phyloP scores from a whole-genome alignment of 2,329 filamentous ascomycete genomes.

The Ophiobolus disseminans region DNA sequence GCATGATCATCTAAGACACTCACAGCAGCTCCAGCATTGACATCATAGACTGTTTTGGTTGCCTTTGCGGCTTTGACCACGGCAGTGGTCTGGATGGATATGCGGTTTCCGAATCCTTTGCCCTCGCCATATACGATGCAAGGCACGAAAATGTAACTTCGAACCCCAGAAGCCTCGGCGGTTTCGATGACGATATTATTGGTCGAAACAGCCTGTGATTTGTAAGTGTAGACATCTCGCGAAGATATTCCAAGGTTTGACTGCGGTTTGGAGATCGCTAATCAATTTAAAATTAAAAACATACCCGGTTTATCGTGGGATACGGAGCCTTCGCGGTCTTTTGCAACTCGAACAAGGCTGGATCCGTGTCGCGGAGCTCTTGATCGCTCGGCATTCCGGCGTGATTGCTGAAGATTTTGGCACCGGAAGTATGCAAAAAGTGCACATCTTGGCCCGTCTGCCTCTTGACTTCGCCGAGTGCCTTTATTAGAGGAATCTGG shows the following conservation, averaged over 20 bases:
- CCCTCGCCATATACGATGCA: slow-evolving; percentile 62
- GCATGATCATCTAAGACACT: slow-evolving; percentile 11
- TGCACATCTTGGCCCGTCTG: slow-evolving; percentile 54
- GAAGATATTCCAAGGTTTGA: too few relatives aligned
- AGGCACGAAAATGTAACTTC: slow-evolving; percentile 61
- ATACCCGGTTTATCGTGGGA: slow-evolving; percentile 1
- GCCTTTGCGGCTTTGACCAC: slow-evolving; percentile 57
- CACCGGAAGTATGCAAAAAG: slow-evolving; percentile 61
- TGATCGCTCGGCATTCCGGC: slow-evolving; percentile 53
- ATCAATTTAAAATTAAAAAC: too few relatives aligned
- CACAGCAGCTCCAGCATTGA: slow-evolving; percentile 36
- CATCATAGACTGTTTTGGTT: slow-evolving; percentile 50
- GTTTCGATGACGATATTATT: slow-evolving; percentile 56
- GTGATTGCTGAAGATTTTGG: slow-evolving; percentile 61
- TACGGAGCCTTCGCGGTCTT: slow-evolving; percentile 33
- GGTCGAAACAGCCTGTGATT: slow-evolving; percentile 50
- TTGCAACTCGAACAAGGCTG: slow-evolving; percentile 53
- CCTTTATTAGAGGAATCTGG: slow-evolving; percentile 54
- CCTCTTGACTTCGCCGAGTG: slow-evolving; percentile 54
- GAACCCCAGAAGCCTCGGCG: slow-evolving; percentile 53
- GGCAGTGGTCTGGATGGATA: slow-evolving; percentile 60
- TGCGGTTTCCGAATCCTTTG: slow-evolving; percentile 59
- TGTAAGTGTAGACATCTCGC: too few relatives aligned
- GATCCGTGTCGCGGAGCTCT: slow-evolving; percentile 55
- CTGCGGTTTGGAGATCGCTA: too few relatives aligned